Base-by-base conservation (phyloP, 1,139 yeast genomes). In the Candida sanyaensis region DNA sequence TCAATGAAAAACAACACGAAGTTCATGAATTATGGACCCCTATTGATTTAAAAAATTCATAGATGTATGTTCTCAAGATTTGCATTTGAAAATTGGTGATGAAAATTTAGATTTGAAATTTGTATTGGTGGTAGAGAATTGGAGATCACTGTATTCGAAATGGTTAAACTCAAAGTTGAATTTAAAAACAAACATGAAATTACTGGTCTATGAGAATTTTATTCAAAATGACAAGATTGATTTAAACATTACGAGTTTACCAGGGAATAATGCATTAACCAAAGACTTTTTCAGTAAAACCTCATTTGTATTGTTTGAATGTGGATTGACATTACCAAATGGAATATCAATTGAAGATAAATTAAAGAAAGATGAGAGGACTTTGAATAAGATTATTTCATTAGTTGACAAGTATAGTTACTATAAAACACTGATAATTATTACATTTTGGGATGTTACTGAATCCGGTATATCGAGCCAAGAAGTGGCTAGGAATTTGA, bases 81-180 rank as follows among this genome's bases (percentile, higher is more conserved):
- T 69, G 6, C 63, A 58, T 29, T 42, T 65, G 24, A 53, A 50
- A 4, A 58, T 64, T 32, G 65, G 62, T 26, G 46, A 55, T 2
- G 50, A 57, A 1, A 54, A 55, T 13, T 47, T 62, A 3, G 60
- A 60, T 8, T 48, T 73, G 24, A 68, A 65, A 42, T 67, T 71
- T 50, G 56, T 79, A 33, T 55, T 77, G 9, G 64, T 78, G 11
- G 78, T 76, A 6, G 80, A 77, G 49, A 63, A 76, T 50, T 77
- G 81, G 80, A 44, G 60, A 4, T 55, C 63, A 8, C 58, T 69
- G 5, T 71, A 68, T 50, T 73, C 81, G 2, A 72, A 69, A 52
- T 79, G 84, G 84, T 63, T 79, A 39, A 66, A 67, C 33, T 68
- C 68, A 3, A 77, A 77, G 54, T 60, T 78, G 13, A 55, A 59